phyloP scores from a whole-genome alignment of 306 rosid genomes.

The Cyclanthera cordifolia region DNA sequence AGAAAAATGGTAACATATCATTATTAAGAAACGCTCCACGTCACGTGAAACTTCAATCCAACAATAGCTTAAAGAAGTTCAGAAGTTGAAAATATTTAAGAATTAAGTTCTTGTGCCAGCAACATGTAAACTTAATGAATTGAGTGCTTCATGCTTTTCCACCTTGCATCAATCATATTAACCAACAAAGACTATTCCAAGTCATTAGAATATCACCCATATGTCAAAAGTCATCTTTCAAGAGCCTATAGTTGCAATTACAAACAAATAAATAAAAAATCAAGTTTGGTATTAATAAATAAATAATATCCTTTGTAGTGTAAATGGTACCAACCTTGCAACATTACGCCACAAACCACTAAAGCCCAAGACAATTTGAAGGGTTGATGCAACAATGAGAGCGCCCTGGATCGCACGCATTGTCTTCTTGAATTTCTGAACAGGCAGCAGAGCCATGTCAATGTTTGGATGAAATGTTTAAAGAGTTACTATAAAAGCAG shows the following conservation, averaged over 20 bases:
- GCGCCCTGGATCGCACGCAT: conserved; percentile 97
- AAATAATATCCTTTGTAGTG: not conserved
- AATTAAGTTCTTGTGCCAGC: not conserved
- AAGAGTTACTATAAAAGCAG: too few relatives aligned
- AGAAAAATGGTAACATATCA: not conserved
- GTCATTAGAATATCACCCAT: not conserved
- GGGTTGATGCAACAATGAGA: conserved; percentile 91
- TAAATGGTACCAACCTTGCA: conserved; percentile 54
- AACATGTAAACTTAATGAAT: not conserved
- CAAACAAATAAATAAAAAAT: not conserved
- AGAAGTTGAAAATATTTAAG: not conserved
- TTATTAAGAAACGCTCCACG: not conserved
- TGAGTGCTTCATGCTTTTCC: not conserved
- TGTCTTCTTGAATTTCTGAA: conserved; percentile 79
- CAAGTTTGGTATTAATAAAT: not conserved
- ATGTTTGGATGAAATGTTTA: too few relatives aligned
- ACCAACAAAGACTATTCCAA: not conserved
- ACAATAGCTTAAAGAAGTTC: not conserved
- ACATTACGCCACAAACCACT: conserved; percentile 99
- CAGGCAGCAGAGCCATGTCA: conserved; percentile 18
- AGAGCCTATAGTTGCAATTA: not conserved
- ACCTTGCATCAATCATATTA: not conserved
- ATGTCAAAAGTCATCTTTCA: not conserved
- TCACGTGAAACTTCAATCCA: not conserved
- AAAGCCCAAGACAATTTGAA: conserved; percentile 96